Evolutionary conservation across 768 basidiomycete genomes (phyloP), one percentile per base, ranked within the genome.

Genomic region (Hysterangium stoloniferum): DNA sequence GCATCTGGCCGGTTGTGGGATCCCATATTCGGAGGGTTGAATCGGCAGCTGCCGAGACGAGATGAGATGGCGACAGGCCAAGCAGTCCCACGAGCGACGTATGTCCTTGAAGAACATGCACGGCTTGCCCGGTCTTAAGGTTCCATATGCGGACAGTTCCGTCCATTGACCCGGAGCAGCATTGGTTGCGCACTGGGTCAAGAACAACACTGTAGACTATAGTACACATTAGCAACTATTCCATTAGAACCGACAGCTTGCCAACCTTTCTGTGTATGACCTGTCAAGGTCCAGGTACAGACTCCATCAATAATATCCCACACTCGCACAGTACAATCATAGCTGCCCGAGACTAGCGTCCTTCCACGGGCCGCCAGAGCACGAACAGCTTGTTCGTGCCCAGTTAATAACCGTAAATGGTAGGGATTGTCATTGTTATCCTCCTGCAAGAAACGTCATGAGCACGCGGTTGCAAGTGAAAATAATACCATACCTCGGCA

Each of bases 111-210:
- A 98, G 73, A 2, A 82, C 81, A 60, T 89, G 82, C 28, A 82
- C 74, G 53, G 84, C 88, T 60, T 82, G 75, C 0, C 95, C 95
- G 2, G 77, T 90, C 45, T 75, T 77, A 31, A 95, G 71, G 58
- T 87, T 85, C 95, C 95, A 99, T 31, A 99, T 80, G 43, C 90
- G 88, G 55, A 98, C 94, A 1, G 91, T 94, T 40, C 91, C 88
- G 65, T 98, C 95, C 94, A 97, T 95, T 4, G 94, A 97, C 6
- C 95, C 95, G 2, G 96, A 98, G 57, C 90, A 93, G 24, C 91
- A 91, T 62, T 93, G 88, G 48, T 90, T 82, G 17, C 93, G 86
- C 41, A 73, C 71, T 34, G 82, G 76, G 63, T 98, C 95, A 34
- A 94, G 77, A 9, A 94, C 92, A 45, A 98, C 90, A 64, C 88